Evolutionary conservation across 106 monocot genomes (phyloP).

Genomic region (Apostasia ramifera): DNA sequence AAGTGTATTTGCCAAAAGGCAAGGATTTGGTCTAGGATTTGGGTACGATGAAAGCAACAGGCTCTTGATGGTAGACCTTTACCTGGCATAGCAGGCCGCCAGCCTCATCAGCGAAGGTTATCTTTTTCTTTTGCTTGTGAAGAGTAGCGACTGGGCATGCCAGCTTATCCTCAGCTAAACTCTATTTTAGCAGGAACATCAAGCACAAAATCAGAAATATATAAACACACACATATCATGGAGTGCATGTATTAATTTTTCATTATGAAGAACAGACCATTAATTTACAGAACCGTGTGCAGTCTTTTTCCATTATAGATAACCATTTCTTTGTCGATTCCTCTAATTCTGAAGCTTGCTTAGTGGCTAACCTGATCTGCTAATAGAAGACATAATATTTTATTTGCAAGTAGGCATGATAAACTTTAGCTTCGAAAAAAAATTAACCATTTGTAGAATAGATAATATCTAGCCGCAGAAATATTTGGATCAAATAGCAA

Average conservation of each 20-base stretch:
- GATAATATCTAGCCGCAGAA: no score
- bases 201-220: not conserved
- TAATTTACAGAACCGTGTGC: slow-evolving; percentile 91
- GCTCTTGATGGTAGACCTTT: slow-evolving; percentile 34
- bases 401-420: no score
- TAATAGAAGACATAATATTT: not conserved
- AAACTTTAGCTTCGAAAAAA: no score
- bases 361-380: slow-evolving; percentile 39
- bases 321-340: slow-evolving; percentile 50
- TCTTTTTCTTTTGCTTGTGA: slow-evolving; percentile 51
- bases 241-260: no score
- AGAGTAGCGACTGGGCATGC: slow-evolving; percentile 10
- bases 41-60: slow-evolving; percentile 5
- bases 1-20: no score
- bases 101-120: slow-evolving; percentile 91
- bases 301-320: slow-evolving; percentile 63
- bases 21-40: not conserved
- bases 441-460: no score
- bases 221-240: not conserved
- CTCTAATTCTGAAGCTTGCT: slow-evolving; percentile 46
- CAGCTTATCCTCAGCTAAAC: slow-evolving; percentile 30
- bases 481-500: no score
- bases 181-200: slow-evolving; percentile 24
- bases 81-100: slow-evolving; percentile 78
- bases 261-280: slow-evolving; percentile 41